Evolutionary conservation across 164 flowering plant species (phyloP).

Genomic region (Vitis labrusca): DNA sequence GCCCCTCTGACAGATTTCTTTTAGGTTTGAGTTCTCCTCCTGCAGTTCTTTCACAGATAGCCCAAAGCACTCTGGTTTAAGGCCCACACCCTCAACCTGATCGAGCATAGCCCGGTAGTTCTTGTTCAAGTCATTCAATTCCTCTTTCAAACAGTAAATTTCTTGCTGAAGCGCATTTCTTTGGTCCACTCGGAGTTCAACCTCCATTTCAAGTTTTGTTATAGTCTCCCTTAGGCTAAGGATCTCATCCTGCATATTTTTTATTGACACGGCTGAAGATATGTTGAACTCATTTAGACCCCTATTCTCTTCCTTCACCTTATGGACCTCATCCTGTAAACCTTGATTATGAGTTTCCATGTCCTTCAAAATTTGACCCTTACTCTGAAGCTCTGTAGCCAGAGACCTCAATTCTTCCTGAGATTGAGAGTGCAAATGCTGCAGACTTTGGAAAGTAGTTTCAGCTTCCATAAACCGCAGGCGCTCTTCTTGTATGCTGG

Average conservation of each 20-base stretch:
- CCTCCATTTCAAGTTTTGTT: constrained; percentile 52
- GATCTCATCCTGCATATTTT: constrained; percentile 54
- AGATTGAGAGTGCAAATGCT: constrained; percentile 54
- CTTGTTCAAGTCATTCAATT: constrained; percentile 46
- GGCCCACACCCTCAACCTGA: constrained; percentile 48
- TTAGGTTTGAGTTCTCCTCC: constrained; percentile 42
- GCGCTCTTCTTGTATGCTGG: constrained; percentile 58
- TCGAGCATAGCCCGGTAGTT: constrained; percentile 32
- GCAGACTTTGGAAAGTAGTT: constrained; percentile 63
- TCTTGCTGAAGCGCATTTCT: constrained; percentile 70
- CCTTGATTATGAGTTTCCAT: constrained; percentile 33
- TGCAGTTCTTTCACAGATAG: constrained; percentile 51
- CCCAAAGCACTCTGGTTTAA: constrained; percentile 39
- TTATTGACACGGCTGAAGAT: constrained; percentile 46
- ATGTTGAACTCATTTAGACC: constrained; percentile 42
- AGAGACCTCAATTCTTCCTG: constrained; percentile 56
- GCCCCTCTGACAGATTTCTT: constrained; percentile 29
- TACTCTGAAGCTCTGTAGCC: constrained; percentile 44
- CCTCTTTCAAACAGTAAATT: constrained; percentile 60
- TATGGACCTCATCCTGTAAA: constrained; percentile 41
- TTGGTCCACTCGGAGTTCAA: constrained; percentile 51
- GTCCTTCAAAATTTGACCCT: constrained; percentile 33
- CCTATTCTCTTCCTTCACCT: constrained; percentile 48
- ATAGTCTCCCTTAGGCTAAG: constrained; percentile 37
- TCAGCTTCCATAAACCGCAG: constrained; percentile 60